A percentile compares a stretch with the other conserved stretches of the same genome.
These are phyloP conservation scores for Phytopythium aichiense DNA, from an alignment of 352 stramenopile species.

Conservation along the genomic window DNA sequence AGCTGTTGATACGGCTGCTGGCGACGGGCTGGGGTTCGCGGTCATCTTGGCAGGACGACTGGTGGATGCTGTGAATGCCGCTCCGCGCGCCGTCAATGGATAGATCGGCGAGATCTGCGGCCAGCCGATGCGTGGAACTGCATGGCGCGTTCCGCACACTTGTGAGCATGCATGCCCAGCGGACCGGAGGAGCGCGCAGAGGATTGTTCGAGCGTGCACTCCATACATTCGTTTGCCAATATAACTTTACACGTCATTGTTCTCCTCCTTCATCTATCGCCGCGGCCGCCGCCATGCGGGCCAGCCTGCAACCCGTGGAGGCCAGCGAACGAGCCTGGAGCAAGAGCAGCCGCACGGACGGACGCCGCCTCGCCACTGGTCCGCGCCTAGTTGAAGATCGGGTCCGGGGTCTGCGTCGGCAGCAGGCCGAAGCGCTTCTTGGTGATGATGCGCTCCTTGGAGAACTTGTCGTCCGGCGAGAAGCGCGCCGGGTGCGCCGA, in stretches of 20 bases:
- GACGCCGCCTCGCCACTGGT: no score
- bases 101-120: no score
- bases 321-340: background rate
- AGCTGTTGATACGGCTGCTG: no score
- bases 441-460: constrained; percentile 95
- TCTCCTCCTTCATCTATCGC: background rate
- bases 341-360: background rate
- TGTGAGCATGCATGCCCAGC: background rate
- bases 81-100: no score
- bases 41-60: no score
- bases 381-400: constrained; percentile 60
- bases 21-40: no score
- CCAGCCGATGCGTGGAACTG: no score
- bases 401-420: constrained; percentile 91
- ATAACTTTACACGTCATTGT: constrained; percentile 17
- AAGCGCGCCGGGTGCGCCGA: constrained; percentile 97
- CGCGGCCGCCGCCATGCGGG: background rate
- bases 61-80: no score
- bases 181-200: background rate
- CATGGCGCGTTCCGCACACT: background rate
- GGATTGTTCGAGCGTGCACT: background rate
- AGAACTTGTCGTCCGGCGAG: constrained; percentile 99
- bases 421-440: constrained; percentile 99
- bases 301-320: background rate
- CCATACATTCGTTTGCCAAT: constrained; percentile 14